Evolutionary conservation across 345 rosid genomes (phyloP).

Genomic region (Euphorbia peplus): DNA sequence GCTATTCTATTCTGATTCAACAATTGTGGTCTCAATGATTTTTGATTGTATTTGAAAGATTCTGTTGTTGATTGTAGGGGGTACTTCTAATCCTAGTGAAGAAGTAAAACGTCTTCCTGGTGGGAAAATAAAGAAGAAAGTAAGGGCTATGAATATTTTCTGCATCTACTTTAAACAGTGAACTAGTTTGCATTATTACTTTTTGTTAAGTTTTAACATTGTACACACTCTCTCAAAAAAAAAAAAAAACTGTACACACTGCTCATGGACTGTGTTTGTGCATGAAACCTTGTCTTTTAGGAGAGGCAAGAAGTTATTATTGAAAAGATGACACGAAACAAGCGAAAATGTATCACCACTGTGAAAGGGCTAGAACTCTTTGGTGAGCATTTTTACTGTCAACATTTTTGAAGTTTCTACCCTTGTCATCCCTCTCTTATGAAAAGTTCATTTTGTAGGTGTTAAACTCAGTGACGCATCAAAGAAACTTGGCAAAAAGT

Average conservation of each 20-base stretch:
- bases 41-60: not conserved
- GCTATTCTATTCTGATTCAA: not conserved
- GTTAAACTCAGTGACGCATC: slow-evolving; percentile 91
- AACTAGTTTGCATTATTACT: not conserved
- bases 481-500: slow-evolving; percentile 89
- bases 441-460: slow-evolving; percentile 40
- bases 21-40: not conserved
- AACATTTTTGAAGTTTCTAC: not conserved
- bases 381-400: slow-evolving; percentile 47
- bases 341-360: slow-evolving; percentile 88
- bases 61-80: slow-evolving; percentile 30
- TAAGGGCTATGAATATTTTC: slow-evolving; percentile 20
- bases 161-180: not conserved
- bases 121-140: slow-evolving; percentile 93
- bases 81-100: slow-evolving; percentile 44
- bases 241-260: not conserved
- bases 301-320: slow-evolving; percentile 87
- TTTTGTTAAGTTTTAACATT: not conserved
- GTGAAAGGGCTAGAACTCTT: slow-evolving; percentile 91
- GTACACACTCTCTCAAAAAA: no score
- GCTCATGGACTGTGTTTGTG: not conserved
- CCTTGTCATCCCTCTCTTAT: not conserved
- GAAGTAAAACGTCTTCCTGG: slow-evolving; percentile 94
- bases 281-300: slow-evolving; percentile 29
- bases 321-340: slow-evolving; percentile 86